Conservation (phyloP, 1,284 basidiomycete species). For the Exobasidium cylindrosporum region DNA sequence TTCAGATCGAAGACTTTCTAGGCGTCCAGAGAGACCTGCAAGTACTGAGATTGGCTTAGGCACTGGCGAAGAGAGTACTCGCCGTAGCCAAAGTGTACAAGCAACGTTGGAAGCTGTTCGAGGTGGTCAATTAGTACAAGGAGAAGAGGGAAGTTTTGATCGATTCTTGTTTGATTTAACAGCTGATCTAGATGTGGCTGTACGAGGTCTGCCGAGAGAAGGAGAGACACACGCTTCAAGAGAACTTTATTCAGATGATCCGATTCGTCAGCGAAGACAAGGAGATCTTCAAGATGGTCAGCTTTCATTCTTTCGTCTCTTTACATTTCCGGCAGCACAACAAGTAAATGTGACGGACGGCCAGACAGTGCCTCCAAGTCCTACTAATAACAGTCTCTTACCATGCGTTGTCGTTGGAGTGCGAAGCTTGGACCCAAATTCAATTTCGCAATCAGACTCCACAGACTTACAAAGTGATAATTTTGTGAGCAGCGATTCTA, state of each 20-base stretch:
- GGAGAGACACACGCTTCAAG: neutral
- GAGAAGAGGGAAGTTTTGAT: conserved; percentile 14
- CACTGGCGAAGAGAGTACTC: neutral
- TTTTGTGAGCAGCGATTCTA: neutral
- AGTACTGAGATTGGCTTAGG: neutral
- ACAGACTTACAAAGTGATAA: neutral
- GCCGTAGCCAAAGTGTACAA: neutral
- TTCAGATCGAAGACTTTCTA: neutral
- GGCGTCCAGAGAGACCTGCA: neutral
- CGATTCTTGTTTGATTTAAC: conserved; percentile 16
- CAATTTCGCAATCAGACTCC: neutral
- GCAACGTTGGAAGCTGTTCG: conserved; percentile 16
- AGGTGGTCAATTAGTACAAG: conserved; percentile 6
- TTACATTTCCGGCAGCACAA: conserved; percentile 38
- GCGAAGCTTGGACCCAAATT: conserved; percentile 39
- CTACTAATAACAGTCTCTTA: conserved; percentile 23
- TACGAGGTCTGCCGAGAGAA: conserved; percentile 14
- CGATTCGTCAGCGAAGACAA: conserved; percentile 21
- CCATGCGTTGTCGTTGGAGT: conserved; percentile 51
- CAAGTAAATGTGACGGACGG: neutral
- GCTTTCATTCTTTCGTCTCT: conserved; percentile 50
- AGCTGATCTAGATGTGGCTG: conserved; percentile 17
- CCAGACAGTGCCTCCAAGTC: neutral
- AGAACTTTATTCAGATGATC: neutral
- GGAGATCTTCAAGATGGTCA: conserved; percentile 43